Percentiles rank a stretch among this genome's conserved stretches.
These are phyloP conservation scores for Debaryomyces psychrophilus DNA, from an alignment of 1,139 yeast species.

Conservation along the genomic window DNA sequence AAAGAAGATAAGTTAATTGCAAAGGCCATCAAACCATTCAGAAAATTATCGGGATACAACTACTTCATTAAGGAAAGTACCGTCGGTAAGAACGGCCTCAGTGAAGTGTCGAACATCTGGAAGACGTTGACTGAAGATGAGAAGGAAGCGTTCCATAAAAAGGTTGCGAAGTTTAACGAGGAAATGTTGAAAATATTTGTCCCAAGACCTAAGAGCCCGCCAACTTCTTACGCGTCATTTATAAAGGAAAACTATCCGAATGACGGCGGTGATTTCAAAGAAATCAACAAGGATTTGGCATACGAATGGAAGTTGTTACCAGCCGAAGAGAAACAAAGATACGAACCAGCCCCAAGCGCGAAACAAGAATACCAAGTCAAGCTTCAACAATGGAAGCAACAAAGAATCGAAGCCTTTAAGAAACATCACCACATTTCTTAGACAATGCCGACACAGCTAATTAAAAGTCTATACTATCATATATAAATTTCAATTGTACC, in stretches of 20 bases:
- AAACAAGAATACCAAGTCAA: slow-evolving; percentile 24
- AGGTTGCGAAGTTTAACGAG: slow-evolving; percentile 34
- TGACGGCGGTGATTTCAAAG: slow-evolving; percentile 29
- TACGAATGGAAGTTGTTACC: slow-evolving; percentile 36
- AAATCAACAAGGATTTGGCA: slow-evolving; percentile 31
- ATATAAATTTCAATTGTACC: not conserved
- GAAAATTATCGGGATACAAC: slow-evolving; percentile 33
- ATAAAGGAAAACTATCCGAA: slow-evolving; percentile 32
- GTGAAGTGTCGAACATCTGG: slow-evolving; percentile 29
- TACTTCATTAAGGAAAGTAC: slow-evolving; percentile 25
- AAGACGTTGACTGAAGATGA: slow-evolving; percentile 29
- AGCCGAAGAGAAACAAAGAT: slow-evolving; percentile 32
- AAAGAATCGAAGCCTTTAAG: slow-evolving; percentile 28
- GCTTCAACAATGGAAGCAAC: slow-evolving; percentile 32
- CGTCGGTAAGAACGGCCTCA: slow-evolving; percentile 16
- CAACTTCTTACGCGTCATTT: slow-evolving; percentile 34
- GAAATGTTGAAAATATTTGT: slow-evolving; percentile 28
- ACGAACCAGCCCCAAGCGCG: slow-evolving; percentile 24
- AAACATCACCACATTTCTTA: slow-evolving; percentile 11
- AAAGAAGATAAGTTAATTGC: slow-evolving; percentile 24
- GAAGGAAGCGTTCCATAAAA: slow-evolving; percentile 25
- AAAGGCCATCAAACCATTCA: slow-evolving; percentile 33
- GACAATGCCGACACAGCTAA: not conserved
- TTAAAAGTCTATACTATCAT: not conserved
- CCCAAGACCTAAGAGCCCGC: slow-evolving; percentile 42